Percentiles rank a stretch among this genome's conserved stretches.
phyloP scores from a whole-genome alignment of 75 land plant genomes.

The Larix kaempferi region DNA sequence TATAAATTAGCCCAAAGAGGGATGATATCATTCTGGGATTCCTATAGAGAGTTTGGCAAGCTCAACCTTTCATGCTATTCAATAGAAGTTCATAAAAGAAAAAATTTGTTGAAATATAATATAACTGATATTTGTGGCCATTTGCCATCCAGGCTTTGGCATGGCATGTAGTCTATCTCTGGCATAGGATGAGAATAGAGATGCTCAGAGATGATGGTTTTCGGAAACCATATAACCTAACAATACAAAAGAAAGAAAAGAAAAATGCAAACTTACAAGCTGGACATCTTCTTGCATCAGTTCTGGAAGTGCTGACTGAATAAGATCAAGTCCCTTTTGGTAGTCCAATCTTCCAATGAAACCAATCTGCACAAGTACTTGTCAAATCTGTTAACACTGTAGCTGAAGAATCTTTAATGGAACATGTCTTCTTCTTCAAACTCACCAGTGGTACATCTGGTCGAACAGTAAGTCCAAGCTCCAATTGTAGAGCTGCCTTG shows the following conservation, averaged over 20 bases:
- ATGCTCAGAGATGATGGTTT: too few species aligned
- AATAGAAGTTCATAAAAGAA: neutral
- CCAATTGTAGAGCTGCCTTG: constrained; percentile 82
- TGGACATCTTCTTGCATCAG: constrained; percentile 82
- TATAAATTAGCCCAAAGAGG: neutral
- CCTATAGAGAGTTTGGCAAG: neutral
- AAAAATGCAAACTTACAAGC: constrained; percentile 45
- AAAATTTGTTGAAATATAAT: neutral
- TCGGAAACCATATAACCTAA: too few species aligned
- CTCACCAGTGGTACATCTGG: constrained; percentile 80
- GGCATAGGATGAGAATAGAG: neutral
- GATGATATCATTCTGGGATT: neutral
- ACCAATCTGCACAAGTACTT: constrained; percentile 51
- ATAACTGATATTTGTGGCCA: too few species aligned
- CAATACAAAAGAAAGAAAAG: too few species aligned
- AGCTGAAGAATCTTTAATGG: neutral
- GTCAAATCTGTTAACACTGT: neutral
- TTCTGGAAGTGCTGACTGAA: constrained; percentile 61
- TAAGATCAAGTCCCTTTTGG: constrained; percentile 89
- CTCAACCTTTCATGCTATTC: neutral
- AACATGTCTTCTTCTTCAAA: neutral
- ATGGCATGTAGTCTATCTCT: neutral
- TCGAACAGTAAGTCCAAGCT: constrained; percentile 68
- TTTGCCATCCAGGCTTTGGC: too few species aligned
- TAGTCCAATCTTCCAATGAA: constrained; percentile 96